Percentiles rank a stretch among this genome's conserved stretches.
Evolutionary conservation across 768 basidiomycete genomes (phyloP).

Genomic region (Coprinopsis marcescibilis): DNA sequence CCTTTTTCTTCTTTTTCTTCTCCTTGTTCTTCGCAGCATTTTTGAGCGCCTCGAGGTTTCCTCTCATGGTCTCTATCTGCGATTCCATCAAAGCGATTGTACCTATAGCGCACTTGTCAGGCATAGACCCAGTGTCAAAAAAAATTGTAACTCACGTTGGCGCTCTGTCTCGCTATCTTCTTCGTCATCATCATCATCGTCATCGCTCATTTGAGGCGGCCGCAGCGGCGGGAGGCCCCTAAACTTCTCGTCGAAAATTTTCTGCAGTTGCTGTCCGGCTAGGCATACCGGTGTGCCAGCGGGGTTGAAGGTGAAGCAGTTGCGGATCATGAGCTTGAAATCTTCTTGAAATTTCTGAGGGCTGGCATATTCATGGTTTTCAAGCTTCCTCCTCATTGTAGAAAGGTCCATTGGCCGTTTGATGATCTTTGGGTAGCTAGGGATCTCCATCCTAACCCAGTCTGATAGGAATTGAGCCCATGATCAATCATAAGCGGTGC

Average conservation of each 20-base stretch:
- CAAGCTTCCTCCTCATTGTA: constrained; percentile 84
- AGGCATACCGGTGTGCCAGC: constrained; percentile 80
- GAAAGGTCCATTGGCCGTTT: constrained; percentile 95
- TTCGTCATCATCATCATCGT: constrained; percentile 60
- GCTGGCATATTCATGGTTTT: constrained; percentile 67
- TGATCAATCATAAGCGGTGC: constrained; percentile 1
- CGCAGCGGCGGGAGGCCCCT: constrained; percentile 58
- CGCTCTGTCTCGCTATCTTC: constrained; percentile 64
- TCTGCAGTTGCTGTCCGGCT: constrained; percentile 80
- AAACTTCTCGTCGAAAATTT: constrained; percentile 92
- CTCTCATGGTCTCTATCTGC: constrained; percentile 74
- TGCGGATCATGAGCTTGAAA: constrained; percentile 91
- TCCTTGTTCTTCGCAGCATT: constrained; percentile 29
- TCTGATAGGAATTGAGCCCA: constrained; percentile 39
- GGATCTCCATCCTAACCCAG: constrained; percentile 71
- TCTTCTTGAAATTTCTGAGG: constrained; percentile 83
- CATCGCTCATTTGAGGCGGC: constrained; percentile 47
- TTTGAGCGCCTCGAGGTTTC: constrained; percentile 61
- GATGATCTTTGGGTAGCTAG: constrained; percentile 79
- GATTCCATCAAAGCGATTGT: constrained; percentile 73
- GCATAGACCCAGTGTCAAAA: constrained; percentile 9
- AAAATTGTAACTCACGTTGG: constrained; percentile 45
- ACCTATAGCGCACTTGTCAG: constrained; percentile 37
- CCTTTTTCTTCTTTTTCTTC: constrained; percentile 68
- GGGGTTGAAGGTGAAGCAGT: constrained; percentile 92